Conservation (phyloP, 2,329 filamentous ascomycete genomes). For the Beauveria sp. region DNA sequence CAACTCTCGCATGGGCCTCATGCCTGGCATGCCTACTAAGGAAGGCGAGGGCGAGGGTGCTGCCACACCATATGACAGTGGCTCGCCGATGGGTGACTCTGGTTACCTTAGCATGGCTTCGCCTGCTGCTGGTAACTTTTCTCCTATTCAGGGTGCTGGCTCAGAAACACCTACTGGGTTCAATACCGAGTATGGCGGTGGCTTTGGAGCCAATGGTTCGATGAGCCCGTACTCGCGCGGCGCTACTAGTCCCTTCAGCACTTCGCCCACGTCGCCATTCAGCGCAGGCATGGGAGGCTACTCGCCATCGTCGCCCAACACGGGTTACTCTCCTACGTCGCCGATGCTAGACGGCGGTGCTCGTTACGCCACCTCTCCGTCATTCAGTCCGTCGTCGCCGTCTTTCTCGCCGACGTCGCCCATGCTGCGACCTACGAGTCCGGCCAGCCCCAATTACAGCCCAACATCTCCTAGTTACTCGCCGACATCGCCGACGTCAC, state of each 20-base stretch:
- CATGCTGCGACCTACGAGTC: conserved; percentile 46
- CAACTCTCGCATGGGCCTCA: conserved; percentile 77
- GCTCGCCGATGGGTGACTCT: conserved; percentile 68
- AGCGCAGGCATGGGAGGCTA: conserved; percentile 51
- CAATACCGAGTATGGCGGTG: conserved; percentile 50
- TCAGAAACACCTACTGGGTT: conserved; percentile 65
- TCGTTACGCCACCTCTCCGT: conserved; percentile 51
- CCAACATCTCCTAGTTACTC: conserved; percentile 60
- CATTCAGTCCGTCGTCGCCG: conserved; percentile 56
- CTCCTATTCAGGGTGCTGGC: conserved; percentile 66
- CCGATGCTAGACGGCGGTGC: conserved; percentile 48
- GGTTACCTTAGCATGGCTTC: conserved; percentile 58
- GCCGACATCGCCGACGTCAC: conserved; percentile 51
- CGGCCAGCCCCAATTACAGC: conserved; percentile 54
- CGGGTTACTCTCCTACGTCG: conserved; percentile 47
- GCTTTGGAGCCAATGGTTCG: conserved; percentile 39
- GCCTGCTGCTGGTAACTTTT: conserved; percentile 60
- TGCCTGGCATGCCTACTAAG: conserved; percentile 72
- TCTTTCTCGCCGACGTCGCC: conserved; percentile 58
- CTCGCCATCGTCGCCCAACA: conserved; percentile 69
- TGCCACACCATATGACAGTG: conserved; percentile 88
- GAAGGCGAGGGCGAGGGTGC: conserved; percentile 70
- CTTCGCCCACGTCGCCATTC: conserved; percentile 60
- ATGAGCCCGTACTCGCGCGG: conserved; percentile 58
- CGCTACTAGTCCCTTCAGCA: conserved; percentile 69